phyloP scores from a whole-genome alignment of 148 eudicot species.

The Cornus florida region DNA sequence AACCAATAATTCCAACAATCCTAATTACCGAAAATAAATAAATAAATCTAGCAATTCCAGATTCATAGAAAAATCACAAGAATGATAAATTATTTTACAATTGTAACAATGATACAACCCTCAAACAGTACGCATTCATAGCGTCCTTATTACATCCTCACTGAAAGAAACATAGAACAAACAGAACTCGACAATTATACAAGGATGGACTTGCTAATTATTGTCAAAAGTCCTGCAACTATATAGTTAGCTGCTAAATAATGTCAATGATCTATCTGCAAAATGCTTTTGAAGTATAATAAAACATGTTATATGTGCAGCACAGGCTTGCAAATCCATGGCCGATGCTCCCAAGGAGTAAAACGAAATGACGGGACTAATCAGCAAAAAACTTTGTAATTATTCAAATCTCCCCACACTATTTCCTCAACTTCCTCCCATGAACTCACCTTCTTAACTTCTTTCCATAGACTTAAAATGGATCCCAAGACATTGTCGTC shows the following conservation, averaged over 20 bases:
- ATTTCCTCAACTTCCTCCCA: conserved; percentile 90
- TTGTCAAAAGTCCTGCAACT: neutral
- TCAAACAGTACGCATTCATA: too few relatives aligned
- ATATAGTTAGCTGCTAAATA: neutral
- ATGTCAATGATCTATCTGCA: neutral
- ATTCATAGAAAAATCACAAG: too few relatives aligned
- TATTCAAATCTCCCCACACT: conserved; percentile 82
- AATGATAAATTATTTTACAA: too few relatives aligned
- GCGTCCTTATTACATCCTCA: neutral
- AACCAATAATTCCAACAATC: too few relatives aligned
- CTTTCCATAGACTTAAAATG: conserved; percentile 73
- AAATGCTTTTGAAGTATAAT: too few relatives aligned
- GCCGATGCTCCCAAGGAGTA: neutral
- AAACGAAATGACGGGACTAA: neutral
- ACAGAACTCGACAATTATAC: neutral
- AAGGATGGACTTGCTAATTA: neutral
- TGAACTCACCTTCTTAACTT: conserved; percentile 56
- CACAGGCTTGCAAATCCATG: neutral
- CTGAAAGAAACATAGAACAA: neutral
- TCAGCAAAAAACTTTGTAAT: conserved; percentile 24
- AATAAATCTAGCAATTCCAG: too few relatives aligned
- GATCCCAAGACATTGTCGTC: conserved; percentile 88
- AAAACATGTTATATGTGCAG: too few relatives aligned
- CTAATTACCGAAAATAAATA: too few relatives aligned
- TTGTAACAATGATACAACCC: too few relatives aligned